Evolutionary conservation across 2,329 filamentous ascomycete genomes (phyloP), one percentile per base, ranked within the genome.

Genomic region (Falciphora oryzae): DNA sequence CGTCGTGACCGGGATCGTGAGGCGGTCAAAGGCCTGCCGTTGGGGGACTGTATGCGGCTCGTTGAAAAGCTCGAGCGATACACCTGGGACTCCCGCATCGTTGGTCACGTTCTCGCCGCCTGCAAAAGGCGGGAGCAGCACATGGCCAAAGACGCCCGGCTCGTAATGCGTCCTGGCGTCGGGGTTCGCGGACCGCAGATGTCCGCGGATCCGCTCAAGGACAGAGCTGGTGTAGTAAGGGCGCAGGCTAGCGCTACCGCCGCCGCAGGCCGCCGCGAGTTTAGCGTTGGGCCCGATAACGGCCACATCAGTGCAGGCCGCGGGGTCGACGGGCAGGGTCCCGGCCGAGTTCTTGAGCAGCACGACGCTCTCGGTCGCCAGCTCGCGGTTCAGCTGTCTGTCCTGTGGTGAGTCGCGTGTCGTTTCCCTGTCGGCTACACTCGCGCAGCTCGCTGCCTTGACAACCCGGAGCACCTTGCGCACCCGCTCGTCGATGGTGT

Each of bases 231-330:
- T 73, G 66, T 81, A 79, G 69, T 81, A 81, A 0, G 79, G 73
- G 27, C 72, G 71, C 22, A 81, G 70, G 1, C 66, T 64, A 4
- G 68, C 68, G 14, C 64, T 66, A 38, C 69, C 69, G n/a, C 67
- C 68, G 13, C 69, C 69, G 31, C 65, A 79, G 69, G 78, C 67
- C 22, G 67, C 61, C 3, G 69, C 65, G 1, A 80, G 72, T 58
- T 77, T 79, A 35, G 81, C 75, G 67, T 83, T 83, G 27, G 81
- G 81, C 6, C 81, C 81, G 67, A 84, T 83, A 27, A 83, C 77
- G 18, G 80, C 76, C 13, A 81, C 74, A 0, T 77, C 75, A 64
- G 78, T 77, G 58, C 77, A 76, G 62, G 76, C 74, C 56, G 66
- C 77, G 50, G 81, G 81, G 66, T 76, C 78, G 18, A 84, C 70